A percentile compares a stretch with the other conserved stretches of the same genome.
Conservation (phyloP, 2,329 filamentous ascomycete genomes). For the Periconia sp. region DNA sequence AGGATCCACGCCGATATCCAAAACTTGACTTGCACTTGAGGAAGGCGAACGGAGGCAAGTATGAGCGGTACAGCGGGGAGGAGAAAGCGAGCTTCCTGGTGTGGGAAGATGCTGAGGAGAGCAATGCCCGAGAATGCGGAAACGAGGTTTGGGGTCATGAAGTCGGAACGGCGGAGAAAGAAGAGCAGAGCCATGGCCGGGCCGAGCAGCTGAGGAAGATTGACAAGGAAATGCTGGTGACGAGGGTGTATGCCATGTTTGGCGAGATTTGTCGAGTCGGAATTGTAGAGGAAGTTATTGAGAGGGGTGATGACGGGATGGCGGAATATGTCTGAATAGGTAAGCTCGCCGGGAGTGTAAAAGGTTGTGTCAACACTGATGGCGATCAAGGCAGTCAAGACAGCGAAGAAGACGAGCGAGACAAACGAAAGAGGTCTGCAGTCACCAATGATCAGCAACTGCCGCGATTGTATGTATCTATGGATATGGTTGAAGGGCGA, state of each 20-base stretch:
- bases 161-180: conserved; percentile 50
- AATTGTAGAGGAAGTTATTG: conserved; percentile 58
- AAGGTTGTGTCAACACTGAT: conserved; percentile 84
- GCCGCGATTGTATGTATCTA: neutral
- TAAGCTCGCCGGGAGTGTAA: conserved; percentile 65
- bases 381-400: conserved; percentile 70
- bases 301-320: conserved; percentile 55
- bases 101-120: conserved; percentile 72
- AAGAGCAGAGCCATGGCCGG: conserved; percentile 53
- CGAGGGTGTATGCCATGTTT: conserved; percentile 56
- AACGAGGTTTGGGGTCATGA: conserved; percentile 61
- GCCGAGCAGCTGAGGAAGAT: conserved; percentile 56
- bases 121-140: conserved; percentile 73
- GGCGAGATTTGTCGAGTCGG: conserved; percentile 51
- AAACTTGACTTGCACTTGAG: conserved; percentile 52
- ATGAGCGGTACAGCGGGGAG: conserved; percentile 76
- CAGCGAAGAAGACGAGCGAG: conserved; percentile 64
- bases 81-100: conserved; percentile 79
- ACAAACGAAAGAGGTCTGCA: conserved; percentile 60
- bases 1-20: conserved; percentile 65
- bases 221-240: conserved; percentile 55
- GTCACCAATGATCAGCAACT: conserved; percentile 7
- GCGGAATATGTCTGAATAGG: conserved; percentile 64
- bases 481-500: conserved; percentile 9
- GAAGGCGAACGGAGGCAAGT: conserved; percentile 70